Percentiles rank a stretch among this genome's conserved stretches.
These are phyloP conservation scores for Cladosporium oxysporum DNA, from an alignment of 2,329 filamentous ascomycete genomes.

Conservation along the genomic window DNA sequence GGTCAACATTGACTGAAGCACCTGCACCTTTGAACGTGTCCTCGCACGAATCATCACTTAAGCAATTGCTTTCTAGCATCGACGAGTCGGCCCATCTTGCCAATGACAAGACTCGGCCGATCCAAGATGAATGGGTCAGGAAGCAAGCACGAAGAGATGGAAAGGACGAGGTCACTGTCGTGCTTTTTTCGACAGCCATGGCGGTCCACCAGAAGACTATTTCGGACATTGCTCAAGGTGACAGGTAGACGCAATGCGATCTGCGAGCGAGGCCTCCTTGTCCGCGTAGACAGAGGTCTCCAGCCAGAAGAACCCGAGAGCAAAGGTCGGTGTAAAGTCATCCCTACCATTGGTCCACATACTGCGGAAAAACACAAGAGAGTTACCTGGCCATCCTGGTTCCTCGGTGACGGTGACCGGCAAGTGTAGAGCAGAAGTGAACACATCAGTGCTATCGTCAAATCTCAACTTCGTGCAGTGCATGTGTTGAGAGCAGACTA, in stretches of 20 bases:
- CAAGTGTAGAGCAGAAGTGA: not conserved
- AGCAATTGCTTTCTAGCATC: not conserved
- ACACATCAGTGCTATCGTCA: not conserved
- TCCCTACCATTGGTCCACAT: not conserved
- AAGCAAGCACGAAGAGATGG: not conserved
- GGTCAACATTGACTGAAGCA: not conserved
- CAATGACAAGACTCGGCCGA: not conserved
- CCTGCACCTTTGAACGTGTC: not conserved
- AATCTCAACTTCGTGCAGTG: not conserved
- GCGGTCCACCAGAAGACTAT: not conserved
- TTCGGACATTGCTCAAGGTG: not conserved
- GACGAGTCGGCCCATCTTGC: not conserved
- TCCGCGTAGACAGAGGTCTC: not conserved
- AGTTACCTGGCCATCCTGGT: not conserved
- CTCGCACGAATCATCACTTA: not conserved
- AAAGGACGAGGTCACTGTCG: not conserved
- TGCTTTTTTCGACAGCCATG: not conserved
- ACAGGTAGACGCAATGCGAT: not conserved
- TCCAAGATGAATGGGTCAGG: not conserved
- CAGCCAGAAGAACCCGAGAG: not conserved
- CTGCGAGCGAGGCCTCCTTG: not conserved
- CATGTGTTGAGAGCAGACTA: slow-evolving; percentile 3
- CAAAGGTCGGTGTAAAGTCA: not conserved
- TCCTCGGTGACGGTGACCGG: not conserved
- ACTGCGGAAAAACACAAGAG: not conserved